Evolutionary conservation across 176 grass and related monocot genomes (phyloP).

Genomic region (Juncus effusus): DNA sequence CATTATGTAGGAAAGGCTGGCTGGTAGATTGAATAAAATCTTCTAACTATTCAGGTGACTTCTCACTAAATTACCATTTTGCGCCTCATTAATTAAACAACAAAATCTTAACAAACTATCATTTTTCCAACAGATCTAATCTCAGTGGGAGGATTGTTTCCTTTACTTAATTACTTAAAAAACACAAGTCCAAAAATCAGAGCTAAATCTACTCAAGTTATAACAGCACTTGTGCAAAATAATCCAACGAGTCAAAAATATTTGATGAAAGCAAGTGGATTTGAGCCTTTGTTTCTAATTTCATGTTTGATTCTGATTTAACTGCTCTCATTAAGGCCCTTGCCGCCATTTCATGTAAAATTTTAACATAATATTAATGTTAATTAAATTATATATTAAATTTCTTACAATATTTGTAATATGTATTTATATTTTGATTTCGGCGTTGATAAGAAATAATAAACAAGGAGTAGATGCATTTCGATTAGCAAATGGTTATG

Average conservation of each 20-base stretch:
- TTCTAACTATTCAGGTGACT: constrained; percentile 18
- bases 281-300: constrained; percentile 87
- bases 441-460: constrained; percentile 85
- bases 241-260: constrained; percentile 86
- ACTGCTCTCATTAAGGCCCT: constrained; percentile 83
- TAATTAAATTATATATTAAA: constrained; percentile 3
- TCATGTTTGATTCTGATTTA: constrained; percentile 72
- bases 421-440: constrained; percentile 21
- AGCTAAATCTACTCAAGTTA: constrained; percentile 85
- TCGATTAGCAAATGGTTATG: constrained; percentile 70
- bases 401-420: constrained; percentile 29
- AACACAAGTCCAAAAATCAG: constrained; percentile 69
- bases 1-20: constrained; percentile 14
- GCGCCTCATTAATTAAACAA: not conserved
- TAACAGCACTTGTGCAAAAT: constrained; percentile 90
- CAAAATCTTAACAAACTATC: not conserved
- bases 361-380: not conserved
- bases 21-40: constrained; percentile 23
- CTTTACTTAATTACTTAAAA: constrained; percentile 73
- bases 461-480: constrained; percentile 67
- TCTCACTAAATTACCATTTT: constrained; percentile 8
- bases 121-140: constrained; percentile 51
- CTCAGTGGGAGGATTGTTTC: constrained; percentile 88
- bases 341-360: constrained; percentile 39
- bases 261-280: constrained; percentile 90